A percentile compares a stretch with the other conserved stretches of the same genome.
These are phyloP conservation scores for Chlamydomonas incerta DNA, from an alignment of 139 green algal genomes.

Conservation along the genomic window DNA sequence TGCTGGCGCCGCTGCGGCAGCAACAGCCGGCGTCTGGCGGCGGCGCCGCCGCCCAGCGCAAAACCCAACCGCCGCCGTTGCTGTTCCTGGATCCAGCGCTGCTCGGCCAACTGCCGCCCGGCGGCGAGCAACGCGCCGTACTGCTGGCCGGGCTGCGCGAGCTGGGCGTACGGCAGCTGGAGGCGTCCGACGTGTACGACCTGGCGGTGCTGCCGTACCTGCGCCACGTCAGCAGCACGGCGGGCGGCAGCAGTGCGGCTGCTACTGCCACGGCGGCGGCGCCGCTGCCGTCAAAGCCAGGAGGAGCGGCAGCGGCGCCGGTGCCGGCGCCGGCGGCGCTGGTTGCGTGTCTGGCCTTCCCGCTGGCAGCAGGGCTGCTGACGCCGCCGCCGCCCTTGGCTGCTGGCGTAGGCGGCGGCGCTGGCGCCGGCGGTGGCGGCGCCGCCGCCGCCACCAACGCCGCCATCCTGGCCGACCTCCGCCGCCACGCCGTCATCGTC, in stretches of 20 bases:
- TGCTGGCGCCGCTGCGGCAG: slow-evolving; percentile 2
- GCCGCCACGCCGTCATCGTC: not conserved
- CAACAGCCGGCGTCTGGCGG: not conserved
- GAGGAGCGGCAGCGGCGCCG: too few relatives aligned
- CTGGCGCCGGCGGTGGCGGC: not conserved
- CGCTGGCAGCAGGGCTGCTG: not conserved
- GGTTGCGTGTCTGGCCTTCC: slow-evolving; percentile 22
- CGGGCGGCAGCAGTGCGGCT: not conserved
- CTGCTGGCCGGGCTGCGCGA: slow-evolving; percentile 11
- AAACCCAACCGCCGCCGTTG: not conserved
- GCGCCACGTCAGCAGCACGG: not conserved
- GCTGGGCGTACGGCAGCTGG: slow-evolving; percentile 16
- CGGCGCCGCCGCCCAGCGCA: not conserved
- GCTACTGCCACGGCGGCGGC: not conserved
- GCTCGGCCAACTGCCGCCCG: not conserved
- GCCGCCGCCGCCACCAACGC: not conserved
- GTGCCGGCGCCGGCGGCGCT: not conserved
- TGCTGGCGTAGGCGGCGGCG: not conserved
- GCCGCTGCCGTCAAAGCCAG: not conserved
- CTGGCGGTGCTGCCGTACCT: slow-evolving; percentile 2
- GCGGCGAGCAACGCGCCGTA: not conserved
- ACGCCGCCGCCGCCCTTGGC: not conserved
- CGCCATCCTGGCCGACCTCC: not conserved
- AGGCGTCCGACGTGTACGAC: slow-evolving; percentile 11
- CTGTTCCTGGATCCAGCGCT: slow-evolving; percentile 1